Conservation (phyloP, 192 early-diverging fungal species). For the Coemansia sp. region DNA sequence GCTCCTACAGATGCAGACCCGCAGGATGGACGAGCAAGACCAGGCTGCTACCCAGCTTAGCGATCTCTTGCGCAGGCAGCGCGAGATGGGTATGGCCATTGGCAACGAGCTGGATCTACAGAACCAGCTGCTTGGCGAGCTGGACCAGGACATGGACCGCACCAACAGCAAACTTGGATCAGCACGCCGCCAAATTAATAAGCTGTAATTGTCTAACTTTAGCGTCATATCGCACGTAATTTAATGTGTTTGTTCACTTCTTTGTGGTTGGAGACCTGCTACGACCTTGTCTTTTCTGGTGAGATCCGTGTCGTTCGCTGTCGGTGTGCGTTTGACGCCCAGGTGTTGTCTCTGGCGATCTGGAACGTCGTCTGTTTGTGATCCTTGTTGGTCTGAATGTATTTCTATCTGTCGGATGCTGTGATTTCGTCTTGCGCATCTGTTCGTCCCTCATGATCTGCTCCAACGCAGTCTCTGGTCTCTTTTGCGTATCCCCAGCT, state of each 20-base stretch:
- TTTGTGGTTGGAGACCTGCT: neutral
- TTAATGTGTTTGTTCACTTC: neutral
- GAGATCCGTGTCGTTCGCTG: neutral
- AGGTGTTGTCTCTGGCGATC: constrained; percentile 15
- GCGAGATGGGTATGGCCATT: constrained; percentile 83
- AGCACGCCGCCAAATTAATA: constrained; percentile 78
- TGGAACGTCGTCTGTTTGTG: constrained; percentile 19
- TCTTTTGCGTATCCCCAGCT: neutral
- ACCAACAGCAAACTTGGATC: constrained; percentile 72
- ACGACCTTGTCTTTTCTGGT: neutral
- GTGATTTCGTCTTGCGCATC: neutral
- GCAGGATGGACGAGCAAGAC: constrained; percentile 84
- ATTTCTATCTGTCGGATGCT: neutral
- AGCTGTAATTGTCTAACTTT: constrained; percentile 60
- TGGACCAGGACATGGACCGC: constrained; percentile 77
- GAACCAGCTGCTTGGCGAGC: constrained; percentile 82
- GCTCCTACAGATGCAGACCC: constrained; percentile 72
- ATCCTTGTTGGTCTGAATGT: neutral
- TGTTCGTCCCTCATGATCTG: constrained; percentile 5
- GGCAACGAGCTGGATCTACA: constrained; percentile 89
- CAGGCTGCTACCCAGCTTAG: constrained; percentile 71
- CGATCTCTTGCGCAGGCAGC: constrained; percentile 75
- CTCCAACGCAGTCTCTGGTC: constrained; percentile 8
- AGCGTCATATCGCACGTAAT: too few relatives aligned
- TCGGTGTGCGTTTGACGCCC: neutral